Evolutionary conservation across 179 eudicot genomes (phyloP).

Genomic region (Amaranthus tricolor): DNA sequence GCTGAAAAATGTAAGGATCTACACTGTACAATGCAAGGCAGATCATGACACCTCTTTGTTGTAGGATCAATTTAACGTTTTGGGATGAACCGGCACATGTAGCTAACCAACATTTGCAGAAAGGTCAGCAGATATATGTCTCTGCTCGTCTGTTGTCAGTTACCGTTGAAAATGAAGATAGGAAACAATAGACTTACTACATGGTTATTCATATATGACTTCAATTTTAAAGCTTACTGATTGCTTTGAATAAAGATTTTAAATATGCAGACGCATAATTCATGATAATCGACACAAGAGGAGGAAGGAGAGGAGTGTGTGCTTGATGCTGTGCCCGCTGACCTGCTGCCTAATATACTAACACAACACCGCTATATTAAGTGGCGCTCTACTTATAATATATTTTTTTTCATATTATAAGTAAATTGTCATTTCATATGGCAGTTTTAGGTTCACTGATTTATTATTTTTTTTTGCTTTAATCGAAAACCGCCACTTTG

Average conservation of each 20-base stretch:
- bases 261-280: background rate
- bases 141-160: constrained; percentile 76
- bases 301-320: no score
- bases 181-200: constrained; percentile 67
- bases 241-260: background rate
- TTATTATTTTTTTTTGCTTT: no score
- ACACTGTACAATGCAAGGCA: background rate
- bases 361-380: no score
- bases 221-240: background rate
- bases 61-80: constrained; percentile 81
- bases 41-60: constrained; percentile 15
- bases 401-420: no score
- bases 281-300: background rate
- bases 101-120: constrained; percentile 81
- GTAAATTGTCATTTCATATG: no score
- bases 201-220: constrained; percentile 44
- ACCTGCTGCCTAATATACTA: no score
- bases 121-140: constrained; percentile 78
- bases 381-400: no score
- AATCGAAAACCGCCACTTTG: no score
- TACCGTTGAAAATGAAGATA: constrained; percentile 69
- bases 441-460: no score
- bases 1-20: background rate
- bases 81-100: constrained; percentile 88
- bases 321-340: no score